Evolutionary conservation across 306 rosid species (phyloP).

Genomic region (Spatholobus suberectus): DNA sequence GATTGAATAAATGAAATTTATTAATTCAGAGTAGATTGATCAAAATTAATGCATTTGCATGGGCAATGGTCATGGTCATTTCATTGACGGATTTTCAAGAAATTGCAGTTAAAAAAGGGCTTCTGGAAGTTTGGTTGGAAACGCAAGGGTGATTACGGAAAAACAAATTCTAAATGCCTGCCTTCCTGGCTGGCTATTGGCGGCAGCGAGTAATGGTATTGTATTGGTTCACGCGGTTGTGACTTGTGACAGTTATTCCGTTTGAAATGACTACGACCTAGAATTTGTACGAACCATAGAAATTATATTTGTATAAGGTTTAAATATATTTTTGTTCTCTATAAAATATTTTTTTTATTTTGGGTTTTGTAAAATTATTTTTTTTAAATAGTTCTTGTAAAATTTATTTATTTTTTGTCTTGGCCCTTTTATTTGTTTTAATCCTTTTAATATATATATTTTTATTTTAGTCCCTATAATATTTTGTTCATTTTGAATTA

Average conservation of each 20-base stretch:
- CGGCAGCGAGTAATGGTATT: neutral
- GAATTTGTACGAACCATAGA: too few relatives aligned
- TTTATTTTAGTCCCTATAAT: too few relatives aligned
- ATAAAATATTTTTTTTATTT: too few relatives aligned
- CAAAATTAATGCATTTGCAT: neutral
- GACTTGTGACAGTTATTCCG: constrained; percentile 22
- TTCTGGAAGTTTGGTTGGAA: constrained; percentile 12
- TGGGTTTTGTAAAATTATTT: too few relatives aligned
- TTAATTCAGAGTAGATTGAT: neutral
- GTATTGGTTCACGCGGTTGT: constrained; percentile 23
- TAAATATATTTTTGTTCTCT: too few relatives aligned
- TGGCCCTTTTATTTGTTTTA: too few relatives aligned
- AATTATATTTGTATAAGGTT: too few relatives aligned
- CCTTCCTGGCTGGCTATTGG: neutral
- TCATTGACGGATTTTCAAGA: neutral
- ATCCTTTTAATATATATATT: too few relatives aligned
- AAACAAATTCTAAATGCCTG: neutral
- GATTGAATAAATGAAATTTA: neutral
- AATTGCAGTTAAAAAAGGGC: neutral
- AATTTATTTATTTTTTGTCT: too few relatives aligned
- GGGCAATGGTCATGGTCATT: neutral
- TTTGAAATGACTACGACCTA: neutral
- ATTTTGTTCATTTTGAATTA: too few relatives aligned
- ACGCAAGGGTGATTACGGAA: neutral
- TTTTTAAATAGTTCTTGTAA: too few relatives aligned